phyloP scores from a whole-genome alignment of 352 stramenopile species.

The Phytophthora rubi region DNA sequence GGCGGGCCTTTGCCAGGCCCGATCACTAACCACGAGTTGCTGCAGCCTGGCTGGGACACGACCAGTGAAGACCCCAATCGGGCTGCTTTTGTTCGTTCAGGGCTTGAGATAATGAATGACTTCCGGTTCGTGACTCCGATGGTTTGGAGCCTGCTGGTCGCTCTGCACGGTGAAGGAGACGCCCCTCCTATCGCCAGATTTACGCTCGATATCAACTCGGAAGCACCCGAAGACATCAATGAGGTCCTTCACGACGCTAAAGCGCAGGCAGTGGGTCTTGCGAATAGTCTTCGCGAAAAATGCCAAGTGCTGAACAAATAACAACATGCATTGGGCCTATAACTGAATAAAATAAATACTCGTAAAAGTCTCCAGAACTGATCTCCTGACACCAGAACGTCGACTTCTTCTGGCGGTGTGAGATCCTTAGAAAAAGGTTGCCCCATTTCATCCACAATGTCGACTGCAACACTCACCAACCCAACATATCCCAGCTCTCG shows the following conservation, averaged over 20 bases:
- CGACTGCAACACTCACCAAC: conserved; percentile 36
- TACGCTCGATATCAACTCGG: conserved; percentile 38
- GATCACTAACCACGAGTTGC: conserved; percentile 61
- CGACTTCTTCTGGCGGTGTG: not conserved
- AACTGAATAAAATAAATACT: not conserved
- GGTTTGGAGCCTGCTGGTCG: conserved; percentile 70
- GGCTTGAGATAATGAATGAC: conserved; percentile 55
- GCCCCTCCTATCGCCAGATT: conserved; percentile 51
- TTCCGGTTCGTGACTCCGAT: conserved; percentile 80
- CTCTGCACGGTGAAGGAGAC: conserved; percentile 61
- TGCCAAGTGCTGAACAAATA: too few species aligned
- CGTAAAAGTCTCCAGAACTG: not conserved
- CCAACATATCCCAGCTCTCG: conserved; percentile 1
- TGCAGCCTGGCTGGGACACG: conserved; percentile 37
- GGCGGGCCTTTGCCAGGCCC: conserved; percentile 54
- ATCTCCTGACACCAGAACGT: not conserved
- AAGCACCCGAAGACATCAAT: conserved; percentile 39
- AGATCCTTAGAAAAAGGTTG: conserved; percentile 17
- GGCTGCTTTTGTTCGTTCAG: conserved; percentile 46
- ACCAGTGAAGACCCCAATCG: conserved; percentile 38
- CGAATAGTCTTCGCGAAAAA: too few species aligned
- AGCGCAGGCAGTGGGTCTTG: conserved; percentile 30
- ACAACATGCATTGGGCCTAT: too few species aligned
- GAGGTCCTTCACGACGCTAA: conserved; percentile 37
- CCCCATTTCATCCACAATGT: conserved; percentile 68